phyloP scores from a whole-genome alignment of 768 basidiomycete species.

The Inosperma sp. region DNA sequence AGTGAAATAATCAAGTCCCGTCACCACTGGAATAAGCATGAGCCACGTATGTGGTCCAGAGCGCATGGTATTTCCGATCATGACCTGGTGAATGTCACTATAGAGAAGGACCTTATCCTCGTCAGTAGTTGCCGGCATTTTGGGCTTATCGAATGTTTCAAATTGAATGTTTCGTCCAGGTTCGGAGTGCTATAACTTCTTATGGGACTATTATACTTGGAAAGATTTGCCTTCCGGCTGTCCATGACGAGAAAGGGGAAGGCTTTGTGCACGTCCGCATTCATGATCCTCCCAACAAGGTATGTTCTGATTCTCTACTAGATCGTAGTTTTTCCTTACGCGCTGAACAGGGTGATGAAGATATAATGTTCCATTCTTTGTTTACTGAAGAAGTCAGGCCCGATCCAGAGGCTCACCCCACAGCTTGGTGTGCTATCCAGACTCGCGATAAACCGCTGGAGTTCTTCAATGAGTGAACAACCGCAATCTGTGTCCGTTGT shows the following conservation, averaged over 20 bases:
- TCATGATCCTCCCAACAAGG: constrained; percentile 71
- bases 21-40: constrained; percentile 66
- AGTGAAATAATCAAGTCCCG: constrained; percentile 63
- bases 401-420: constrained; percentile 45
- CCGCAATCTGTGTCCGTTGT: constrained; percentile 1
- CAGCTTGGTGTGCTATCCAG: constrained; percentile 64
- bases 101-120: constrained; percentile 41
- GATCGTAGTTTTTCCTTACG: not conserved
- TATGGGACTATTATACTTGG: constrained; percentile 72
- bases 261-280: constrained; percentile 75
- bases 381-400: constrained; percentile 56
- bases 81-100: constrained; percentile 48
- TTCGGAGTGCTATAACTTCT: constrained; percentile 53
- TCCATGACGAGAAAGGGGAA: constrained; percentile 56
- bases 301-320: constrained; percentile 26
- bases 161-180: constrained; percentile 26
- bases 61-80: constrained; percentile 48
- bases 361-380: constrained; percentile 68
- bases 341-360: constrained; percentile 49
- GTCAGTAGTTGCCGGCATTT: constrained; percentile 24
- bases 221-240: constrained; percentile 66
- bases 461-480: constrained; percentile 62
- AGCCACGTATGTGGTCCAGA: constrained; percentile 67
- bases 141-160: constrained; percentile 36
- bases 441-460: constrained; percentile 52